A percentile compares a stretch with the other conserved stretches of the same genome.
These are phyloP conservation scores for Kingdonia uniflora DNA, from an alignment of 164 flowering plant species.

Conservation along the genomic window DNA sequence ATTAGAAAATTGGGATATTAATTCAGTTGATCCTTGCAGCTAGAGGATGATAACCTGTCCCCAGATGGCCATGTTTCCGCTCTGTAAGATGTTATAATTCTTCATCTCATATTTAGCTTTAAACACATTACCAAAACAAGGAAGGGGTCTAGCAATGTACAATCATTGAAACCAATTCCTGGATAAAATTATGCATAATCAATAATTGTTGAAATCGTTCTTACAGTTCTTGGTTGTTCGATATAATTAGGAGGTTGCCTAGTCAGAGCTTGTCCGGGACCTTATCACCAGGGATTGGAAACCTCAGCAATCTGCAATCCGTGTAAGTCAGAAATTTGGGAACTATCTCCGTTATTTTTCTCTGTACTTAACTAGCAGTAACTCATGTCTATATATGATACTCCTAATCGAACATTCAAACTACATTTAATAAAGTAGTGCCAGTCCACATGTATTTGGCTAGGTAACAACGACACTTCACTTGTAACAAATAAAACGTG, in stretches of 20 bases:
- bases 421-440: too few relatives aligned
- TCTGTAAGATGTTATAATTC: slow-evolving; percentile 43
- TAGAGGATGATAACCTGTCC: slow-evolving; percentile 97
- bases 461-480: too few relatives aligned
- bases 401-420: too few relatives aligned
- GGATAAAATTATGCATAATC: too few relatives aligned
- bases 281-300: slow-evolving; percentile 69
- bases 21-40: slow-evolving; percentile 96
- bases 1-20: slow-evolving; percentile 85
- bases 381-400: too few relatives aligned
- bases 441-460: too few relatives aligned
- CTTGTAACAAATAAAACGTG: too few relatives aligned
- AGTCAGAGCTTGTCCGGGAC: slow-evolving; percentile 79
- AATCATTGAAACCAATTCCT: not conserved
- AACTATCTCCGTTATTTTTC: not conserved
- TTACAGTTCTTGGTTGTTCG: not conserved
- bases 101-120: not conserved
- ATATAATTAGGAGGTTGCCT: slow-evolving; percentile 61
- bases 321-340: slow-evolving; percentile 49
- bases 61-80: slow-evolving; percentile 70
- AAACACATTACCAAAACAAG: not conserved
- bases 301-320: slow-evolving; percentile 67
- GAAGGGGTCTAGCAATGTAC: not conserved
- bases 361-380: too few relatives aligned
- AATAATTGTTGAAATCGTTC: not conserved